Percentiles rank a stretch among this genome's conserved stretches.
Evolutionary conservation across 345 rosid genomes (phyloP).

Genomic region (Ricinus communis): DNA sequence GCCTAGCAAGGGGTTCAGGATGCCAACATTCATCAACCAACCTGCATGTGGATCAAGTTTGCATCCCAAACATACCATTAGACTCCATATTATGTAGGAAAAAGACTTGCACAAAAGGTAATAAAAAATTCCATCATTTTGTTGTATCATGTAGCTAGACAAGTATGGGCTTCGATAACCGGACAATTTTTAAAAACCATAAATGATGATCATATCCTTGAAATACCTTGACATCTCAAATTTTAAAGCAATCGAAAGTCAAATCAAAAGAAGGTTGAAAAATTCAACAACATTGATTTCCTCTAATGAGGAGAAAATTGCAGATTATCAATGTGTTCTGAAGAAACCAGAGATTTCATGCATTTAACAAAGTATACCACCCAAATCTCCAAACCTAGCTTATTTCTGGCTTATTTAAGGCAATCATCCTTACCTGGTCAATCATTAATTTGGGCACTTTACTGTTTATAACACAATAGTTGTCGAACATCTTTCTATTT

Average conservation of each 20-base stretch:
- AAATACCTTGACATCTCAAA: not conserved
- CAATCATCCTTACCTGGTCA: not conserved
- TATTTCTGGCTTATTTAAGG: not conserved
- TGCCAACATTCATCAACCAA: slow-evolving; percentile 94
- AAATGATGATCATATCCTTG: not conserved
- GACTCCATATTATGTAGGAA: not conserved
- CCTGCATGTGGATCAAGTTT: slow-evolving; percentile 37
- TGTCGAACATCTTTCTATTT: not conserved
- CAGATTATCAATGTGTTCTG: not conserved
- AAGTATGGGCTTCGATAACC: not conserved
- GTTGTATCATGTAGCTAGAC: not conserved
- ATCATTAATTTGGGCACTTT: not conserved
- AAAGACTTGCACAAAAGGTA: not conserved
- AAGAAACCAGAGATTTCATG: not conserved
- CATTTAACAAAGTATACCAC: not conserved
- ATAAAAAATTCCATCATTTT: not conserved
- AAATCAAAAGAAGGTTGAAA: not conserved
- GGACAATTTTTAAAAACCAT: not conserved
- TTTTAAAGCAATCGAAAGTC: not conserved
- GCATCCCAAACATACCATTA: not conserved
- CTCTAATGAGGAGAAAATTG: not conserved
- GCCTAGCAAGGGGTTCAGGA: slow-evolving; percentile 55
- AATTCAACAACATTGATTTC: not conserved
- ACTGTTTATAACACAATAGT: too few species aligned
- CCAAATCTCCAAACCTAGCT: not conserved